These are phyloP conservation scores for Hamigera avellanea DNA, from an alignment of 495 filamentous ascomycete genomes.

Conservation along the genomic window DNA sequence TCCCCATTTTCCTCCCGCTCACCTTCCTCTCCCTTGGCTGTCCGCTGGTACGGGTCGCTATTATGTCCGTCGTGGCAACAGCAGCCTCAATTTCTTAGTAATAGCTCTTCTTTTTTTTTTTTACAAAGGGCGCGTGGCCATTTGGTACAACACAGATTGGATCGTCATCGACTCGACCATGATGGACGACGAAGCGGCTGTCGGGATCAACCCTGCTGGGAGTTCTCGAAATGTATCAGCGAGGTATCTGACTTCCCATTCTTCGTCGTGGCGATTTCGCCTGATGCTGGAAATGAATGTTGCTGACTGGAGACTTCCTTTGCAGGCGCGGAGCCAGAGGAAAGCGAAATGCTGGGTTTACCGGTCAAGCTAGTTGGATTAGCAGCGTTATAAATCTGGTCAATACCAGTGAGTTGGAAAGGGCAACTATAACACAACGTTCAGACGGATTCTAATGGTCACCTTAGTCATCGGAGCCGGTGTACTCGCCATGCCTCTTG, in stretches of 20 bases:
- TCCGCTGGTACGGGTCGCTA: conserved; percentile 15
- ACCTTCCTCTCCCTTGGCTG: neutral
- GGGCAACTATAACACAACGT: neutral
- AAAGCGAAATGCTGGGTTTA: conserved; percentile 36
- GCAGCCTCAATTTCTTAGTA: conserved; percentile 4
- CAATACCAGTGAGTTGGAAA: conserved; percentile 65
- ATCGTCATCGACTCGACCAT: conserved; percentile 5
- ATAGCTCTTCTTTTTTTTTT: conserved; percentile 1
- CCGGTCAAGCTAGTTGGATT: conserved; percentile 73
- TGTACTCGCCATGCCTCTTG: conserved; percentile 86
- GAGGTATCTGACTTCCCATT: conserved; percentile 15
- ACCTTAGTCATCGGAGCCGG: conserved; percentile 77
- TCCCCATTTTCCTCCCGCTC: conserved; percentile 2
- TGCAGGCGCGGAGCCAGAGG: conserved; percentile 33
- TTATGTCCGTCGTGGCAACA: conserved; percentile 12
- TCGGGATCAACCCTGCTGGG: conserved; percentile 15
- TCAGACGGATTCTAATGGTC: neutral
- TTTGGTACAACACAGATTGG: too few species aligned
- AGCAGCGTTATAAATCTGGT: conserved; percentile 91
- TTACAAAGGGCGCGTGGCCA: conserved; percentile 6
- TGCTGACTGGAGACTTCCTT: conserved; percentile 6
- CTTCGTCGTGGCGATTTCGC: neutral
- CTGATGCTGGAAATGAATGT: neutral
- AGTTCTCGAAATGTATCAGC: conserved; percentile 13
- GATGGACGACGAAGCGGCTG: conserved; percentile 24